Conservation (phyloP, 2,329 filamentous ascomycete species). For the Fusarium transvaalense region DNA sequence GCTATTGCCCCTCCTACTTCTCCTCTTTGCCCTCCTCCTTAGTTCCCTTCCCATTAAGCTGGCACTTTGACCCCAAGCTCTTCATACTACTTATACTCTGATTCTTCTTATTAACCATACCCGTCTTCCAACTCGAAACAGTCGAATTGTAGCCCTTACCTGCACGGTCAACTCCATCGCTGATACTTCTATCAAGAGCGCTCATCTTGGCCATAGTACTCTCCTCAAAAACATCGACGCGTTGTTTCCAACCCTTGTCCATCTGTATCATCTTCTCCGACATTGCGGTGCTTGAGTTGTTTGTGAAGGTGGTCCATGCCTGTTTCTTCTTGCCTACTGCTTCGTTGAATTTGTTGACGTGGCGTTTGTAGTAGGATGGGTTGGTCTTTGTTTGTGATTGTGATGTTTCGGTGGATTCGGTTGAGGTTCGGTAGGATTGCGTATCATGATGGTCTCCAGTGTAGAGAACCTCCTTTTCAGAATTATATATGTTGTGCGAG, state of each 20-base stretch:
- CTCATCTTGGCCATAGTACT: conserved; percentile 2
- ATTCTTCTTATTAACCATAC: conserved; percentile 10
- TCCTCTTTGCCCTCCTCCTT: background rate
- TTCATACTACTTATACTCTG: conserved; percentile 21
- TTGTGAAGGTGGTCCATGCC: conserved; percentile 18
- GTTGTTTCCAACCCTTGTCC: conserved; percentile 19
- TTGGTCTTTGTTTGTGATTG: background rate
- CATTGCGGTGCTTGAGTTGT: conserved; percentile 26
- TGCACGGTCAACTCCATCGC: conserved; percentile 8
- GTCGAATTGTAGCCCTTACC: conserved; percentile 9
- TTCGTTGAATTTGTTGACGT: conserved; percentile 20
- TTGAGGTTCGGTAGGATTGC: conserved; percentile 1
- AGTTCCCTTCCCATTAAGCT: background rate
- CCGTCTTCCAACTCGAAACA: conserved; percentile 8
- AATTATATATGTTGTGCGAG: background rate
- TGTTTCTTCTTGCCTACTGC: conserved; percentile 38
- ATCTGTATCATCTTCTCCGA: conserved; percentile 9
- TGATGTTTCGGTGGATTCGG: background rate
- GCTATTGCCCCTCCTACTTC: background rate
- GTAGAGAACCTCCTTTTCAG: background rate
- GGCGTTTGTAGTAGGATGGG: conserved; percentile 8
- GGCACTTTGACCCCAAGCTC: conserved; percentile 3
- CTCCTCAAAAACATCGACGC: conserved; percentile 21
- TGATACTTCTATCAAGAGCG: conserved; percentile 19
- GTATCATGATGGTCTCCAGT: fast-evolving